Evolutionary conservation across 1,284 basidiomycete genomes (phyloP).

Genomic region (Porogramme epimiltina): DNA sequence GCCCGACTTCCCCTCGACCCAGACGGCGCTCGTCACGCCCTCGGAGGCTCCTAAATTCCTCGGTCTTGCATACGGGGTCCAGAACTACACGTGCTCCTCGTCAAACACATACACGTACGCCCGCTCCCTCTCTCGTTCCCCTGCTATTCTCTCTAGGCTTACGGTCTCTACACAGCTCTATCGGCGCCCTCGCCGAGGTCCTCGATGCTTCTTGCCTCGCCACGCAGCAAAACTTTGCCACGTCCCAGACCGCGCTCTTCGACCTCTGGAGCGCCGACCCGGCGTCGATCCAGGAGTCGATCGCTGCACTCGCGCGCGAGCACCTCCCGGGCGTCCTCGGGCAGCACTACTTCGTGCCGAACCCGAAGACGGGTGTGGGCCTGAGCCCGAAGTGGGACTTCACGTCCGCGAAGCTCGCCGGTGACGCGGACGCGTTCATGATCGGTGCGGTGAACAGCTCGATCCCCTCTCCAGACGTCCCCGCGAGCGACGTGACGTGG

Average conservation of each 20-base stretch:
- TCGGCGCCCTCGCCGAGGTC: conserved; percentile 58
- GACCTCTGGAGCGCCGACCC: conserved; percentile 35
- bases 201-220: conserved; percentile 62
- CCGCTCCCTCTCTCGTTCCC: not conserved
- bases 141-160: conserved; percentile 2
- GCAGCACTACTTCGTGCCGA: conserved; percentile 57
- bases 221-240: conserved; percentile 38
- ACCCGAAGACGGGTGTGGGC: conserved; percentile 45
- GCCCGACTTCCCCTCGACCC: conserved; percentile 27
- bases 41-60: conserved; percentile 38
- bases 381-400: conserved; percentile 62
- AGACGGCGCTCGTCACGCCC: conserved; percentile 28
- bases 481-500: conserved; percentile 54
- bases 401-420: conserved; percentile 40
- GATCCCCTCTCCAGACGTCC: conserved; percentile 46
- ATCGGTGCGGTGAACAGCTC: conserved; percentile 45
- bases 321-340: conserved; percentile 42
- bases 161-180: conserved; percentile 23
- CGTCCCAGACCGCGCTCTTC: conserved; percentile 44
- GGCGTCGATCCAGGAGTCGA: conserved; percentile 38
- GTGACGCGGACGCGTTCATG: conserved; percentile 49
- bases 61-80: conserved; percentile 41
- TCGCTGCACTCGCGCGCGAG: conserved; percentile 32
- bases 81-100: conserved; percentile 43
- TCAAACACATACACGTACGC: conserved; percentile 39